Base-by-base conservation (phyloP, 331 rosid genomes). In the Saraca asoca region DNA sequence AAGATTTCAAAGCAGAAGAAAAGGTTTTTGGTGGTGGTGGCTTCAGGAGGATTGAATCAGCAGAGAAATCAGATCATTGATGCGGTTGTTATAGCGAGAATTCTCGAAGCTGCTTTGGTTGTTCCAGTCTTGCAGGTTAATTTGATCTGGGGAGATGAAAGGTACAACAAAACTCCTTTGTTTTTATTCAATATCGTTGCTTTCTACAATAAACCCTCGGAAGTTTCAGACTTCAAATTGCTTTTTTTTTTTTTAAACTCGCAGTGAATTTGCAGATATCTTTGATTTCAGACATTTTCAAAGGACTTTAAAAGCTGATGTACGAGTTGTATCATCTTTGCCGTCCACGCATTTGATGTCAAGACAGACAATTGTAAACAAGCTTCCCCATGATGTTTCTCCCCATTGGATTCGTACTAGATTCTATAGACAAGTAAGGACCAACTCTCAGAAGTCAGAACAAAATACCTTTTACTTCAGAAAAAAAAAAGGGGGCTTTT, bases 41-140 rank as follows among this genome's bases (percentile, higher is more conserved):
- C 77, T 17, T 73, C 83, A 4, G 90, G 90, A 6, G 90, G 90
- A 20, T 24, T 85, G 50, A 85, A 85, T 59, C 90, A 85, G 75
- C 90, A 81, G 77, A 85, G 85, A 45, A 85, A 85, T 55, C 83
- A 81, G 68, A 85, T 81, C 59, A 75, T 77, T 37, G 87, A 85
- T 17, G 90, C 90, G 5, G 87, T 85, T 55, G 90, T 81, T 7
- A 66, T 85, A 16, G 90, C 90, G 0, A 73, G 87, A 49, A 68
- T 85, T 74, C 85, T 85, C 43, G 79, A 81, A 51, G 85, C 87
- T 24, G 77, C 83, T 15, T 16, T 85, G 69, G 83, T 85, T 38
- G 66, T 85, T 13, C 90, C 90, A 16, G 46, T 73, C 51, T 81
- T 85, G 79, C 83, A 81, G 60, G 82, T 81, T 51, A 85, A 81